Base-by-base conservation (phyloP, 805 yeast species). In the Spathaspora boniae region DNA sequence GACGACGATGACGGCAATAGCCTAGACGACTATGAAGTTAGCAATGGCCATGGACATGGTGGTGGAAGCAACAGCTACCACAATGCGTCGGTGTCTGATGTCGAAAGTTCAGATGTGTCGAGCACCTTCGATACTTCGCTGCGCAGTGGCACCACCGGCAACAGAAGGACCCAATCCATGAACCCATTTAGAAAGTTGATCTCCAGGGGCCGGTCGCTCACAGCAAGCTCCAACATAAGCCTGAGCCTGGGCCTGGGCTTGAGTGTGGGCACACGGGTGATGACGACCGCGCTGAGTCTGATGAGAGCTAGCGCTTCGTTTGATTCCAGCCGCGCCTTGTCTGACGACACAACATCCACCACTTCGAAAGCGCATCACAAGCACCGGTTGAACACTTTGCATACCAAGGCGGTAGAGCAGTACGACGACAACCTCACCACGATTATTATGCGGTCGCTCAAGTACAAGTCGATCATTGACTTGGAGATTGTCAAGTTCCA, bases 391-490 rank as follows among this genome's bases (percentile, higher is more conserved):
- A n/a, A n/a, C n/a, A n/a, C n/a, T n/a, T n/a, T n/a, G n/a, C n/a
- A 31, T 12, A 26, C 28, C 17, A 37, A 40, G 6, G 48, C 42
- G 11, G 47, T 39, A 4, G n/a, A n/a, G n/a, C n/a, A n/a, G n/a
- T n/a, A n/a, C n/a, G 53, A 40, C 2, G 70, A 65, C 42, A 70
- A 68, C 35, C 53, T 74, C 9, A 35, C 58, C 2, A 47, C 63
- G 19, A 69, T 74, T 49, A 58, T 71, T 35, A 48, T 57, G 14
- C 50, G 80, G 32, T 65, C 78, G 0, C 48, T 65, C 9, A 57
- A 56, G 33, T 74, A 61, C 46, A 61, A 63, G 28, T 58, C 74
- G 4, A 57, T 68, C 18, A 60, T 59, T 2, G 60, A 63, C 33
- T 42, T 67, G 32, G 57, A 57, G 40, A 51, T 70, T 20, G 51